Evolutionary conservation across 257 asterid species (phyloP), one percentile per base, ranked within the genome.

Genomic region (Solanum verrucosum): DNA sequence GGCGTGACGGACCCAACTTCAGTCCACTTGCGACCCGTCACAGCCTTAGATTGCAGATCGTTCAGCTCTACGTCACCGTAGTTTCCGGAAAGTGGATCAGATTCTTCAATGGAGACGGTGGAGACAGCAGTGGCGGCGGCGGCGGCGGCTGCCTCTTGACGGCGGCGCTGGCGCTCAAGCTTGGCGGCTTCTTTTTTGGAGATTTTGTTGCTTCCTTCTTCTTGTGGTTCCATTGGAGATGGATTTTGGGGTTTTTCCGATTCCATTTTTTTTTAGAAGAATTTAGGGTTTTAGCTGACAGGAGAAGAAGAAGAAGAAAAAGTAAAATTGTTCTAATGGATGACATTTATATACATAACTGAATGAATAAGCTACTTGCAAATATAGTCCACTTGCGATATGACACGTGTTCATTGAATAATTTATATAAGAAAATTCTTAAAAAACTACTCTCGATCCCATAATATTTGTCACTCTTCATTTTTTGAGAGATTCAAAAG

Each of bases 181-280:
- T 96, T 96, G n/a, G 96, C 94, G 40, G 93, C 94, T 25, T 96
- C 99, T 60, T 95, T 95, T 84, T 96, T 96, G n/a, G 98, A 93
- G 20, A 87, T 92, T 92, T 91, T 93, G 49, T 37, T 74, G 52
- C 31, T 93, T 3, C 20, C 31, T 74, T 74, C 52, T 10, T 35
- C 83, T 37, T 72, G 79, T 33, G 79, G 23, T 72, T 74, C 83
- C 31, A 40, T 23, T 20, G 83, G 83, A 74, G 83, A 34, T 35
- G 83, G 83, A 75, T 75, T 78, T 79, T 16, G 83, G 67, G 85
- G 7, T 7, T 79, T 52, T 16, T 79, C 67, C 5, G 85, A 44
- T 9, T 29, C 85, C 85, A 44, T 79, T 42, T 42, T 40, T 40
- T n/a, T 78, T 42, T 0, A n/a, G 63, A 78, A 29, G 52, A 40